These are phyloP conservation scores for Polytrichum commune DNA, from an alignment of 225 moss, liverwort and hornwort genomes.

Conservation along the genomic window DNA sequence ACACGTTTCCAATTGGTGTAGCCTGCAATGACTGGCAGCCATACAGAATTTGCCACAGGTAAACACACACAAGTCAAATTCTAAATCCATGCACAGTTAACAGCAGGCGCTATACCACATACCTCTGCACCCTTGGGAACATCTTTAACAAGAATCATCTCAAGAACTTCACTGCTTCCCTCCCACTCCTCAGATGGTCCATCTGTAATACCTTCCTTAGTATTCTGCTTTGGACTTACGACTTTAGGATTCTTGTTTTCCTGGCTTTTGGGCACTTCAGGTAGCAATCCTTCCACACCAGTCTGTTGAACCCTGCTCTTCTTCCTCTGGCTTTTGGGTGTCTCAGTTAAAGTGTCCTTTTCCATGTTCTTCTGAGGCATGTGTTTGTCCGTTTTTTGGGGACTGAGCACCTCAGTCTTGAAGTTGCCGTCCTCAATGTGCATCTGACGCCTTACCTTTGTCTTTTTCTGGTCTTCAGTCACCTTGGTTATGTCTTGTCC, in stretches of 20 bases:
- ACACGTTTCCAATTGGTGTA: too few species aligned
- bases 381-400: not conserved
- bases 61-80: too few species aligned
- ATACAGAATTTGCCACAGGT: too few species aligned
- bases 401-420: too few species aligned
- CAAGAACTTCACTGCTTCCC: conserved; percentile 58
- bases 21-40: too few species aligned
- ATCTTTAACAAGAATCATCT: conserved; percentile 84
- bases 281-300: not conserved
- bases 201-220: conserved; percentile 10
- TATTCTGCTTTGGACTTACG: not conserved
- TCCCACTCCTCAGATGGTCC: conserved; percentile 32
- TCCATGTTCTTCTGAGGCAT: too few species aligned
- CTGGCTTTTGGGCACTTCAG: not conserved
- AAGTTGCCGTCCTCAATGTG: too few species aligned
- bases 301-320: not conserved
- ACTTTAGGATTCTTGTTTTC: not conserved
- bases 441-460: too few species aligned
- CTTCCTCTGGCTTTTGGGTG: conserved; percentile 14
- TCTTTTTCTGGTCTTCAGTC: not conserved
- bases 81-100: too few species aligned
- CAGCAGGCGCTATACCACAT: conserved; percentile 5
- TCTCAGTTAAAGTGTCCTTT: not conserved
- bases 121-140: conserved; percentile 70
- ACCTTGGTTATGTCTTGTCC: not conserved